Percentiles rank a stretch among this genome's conserved stretches.
Conservation (phyloP, 176 grass and related monocot species). For the Microstegium vimineum region DNA sequence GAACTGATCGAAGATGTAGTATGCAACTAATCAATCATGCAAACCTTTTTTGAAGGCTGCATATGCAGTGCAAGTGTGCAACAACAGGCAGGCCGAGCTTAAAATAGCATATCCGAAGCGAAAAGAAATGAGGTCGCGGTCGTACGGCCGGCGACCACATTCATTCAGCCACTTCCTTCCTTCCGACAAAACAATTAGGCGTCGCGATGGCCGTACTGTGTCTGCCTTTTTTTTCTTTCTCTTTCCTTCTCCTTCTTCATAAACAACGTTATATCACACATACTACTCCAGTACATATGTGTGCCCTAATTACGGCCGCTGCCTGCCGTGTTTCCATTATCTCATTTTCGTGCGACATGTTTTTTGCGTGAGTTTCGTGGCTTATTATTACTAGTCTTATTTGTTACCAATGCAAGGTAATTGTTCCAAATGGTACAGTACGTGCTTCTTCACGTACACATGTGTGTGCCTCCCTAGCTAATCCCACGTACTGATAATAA, state of each 20-base stretch:
- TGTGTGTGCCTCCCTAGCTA: neutral
- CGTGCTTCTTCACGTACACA: too few species aligned
- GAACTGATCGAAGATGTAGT: neutral
- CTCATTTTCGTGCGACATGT: neutral
- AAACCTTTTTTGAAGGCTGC: neutral
- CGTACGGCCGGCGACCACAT: conserved; percentile 41
- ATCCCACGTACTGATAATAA: neutral
- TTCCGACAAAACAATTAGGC: conserved; percentile 41
- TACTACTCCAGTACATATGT: neutral
- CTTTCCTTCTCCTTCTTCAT: neutral
- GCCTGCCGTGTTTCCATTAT: neutral
- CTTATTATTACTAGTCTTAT: neutral
- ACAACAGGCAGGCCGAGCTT: neutral
- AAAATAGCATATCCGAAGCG: conserved; percentile 32
- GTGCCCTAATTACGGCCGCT: neutral
- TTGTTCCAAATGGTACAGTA: neutral
- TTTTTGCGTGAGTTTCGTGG: neutral
- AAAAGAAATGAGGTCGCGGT: neutral
- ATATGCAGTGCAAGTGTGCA: neutral
- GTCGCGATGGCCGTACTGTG: conserved; percentile 11
- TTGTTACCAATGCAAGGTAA: neutral
- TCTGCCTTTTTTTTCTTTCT: neutral
- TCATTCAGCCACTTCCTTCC: neutral
- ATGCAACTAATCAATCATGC: neutral
- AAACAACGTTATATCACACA: neutral